These are phyloP conservation scores for Pachyrhizus erosus DNA, from an alignment of 306 rosid genomes.

Conservation along the genomic window DNA sequence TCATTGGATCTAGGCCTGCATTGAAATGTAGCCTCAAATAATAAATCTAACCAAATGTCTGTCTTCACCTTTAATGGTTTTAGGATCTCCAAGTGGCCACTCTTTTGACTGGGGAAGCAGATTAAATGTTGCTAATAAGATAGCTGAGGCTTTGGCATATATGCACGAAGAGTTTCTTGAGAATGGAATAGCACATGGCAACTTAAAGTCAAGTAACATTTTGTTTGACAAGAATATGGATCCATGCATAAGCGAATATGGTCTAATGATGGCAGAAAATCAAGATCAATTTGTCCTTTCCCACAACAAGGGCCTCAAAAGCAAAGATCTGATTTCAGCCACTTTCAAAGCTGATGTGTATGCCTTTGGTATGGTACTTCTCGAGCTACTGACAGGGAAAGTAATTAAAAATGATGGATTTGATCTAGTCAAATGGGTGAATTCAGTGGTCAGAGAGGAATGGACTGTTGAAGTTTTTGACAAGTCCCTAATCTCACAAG, in stretches of 20 bases:
- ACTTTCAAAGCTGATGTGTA: constrained; percentile 63
- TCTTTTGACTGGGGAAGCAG: constrained; percentile 72
- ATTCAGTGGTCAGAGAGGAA: constrained; percentile 69
- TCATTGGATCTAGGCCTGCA: not conserved
- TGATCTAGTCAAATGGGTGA: constrained; percentile 70
- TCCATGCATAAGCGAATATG: constrained; percentile 73
- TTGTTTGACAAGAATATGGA: constrained; percentile 67
- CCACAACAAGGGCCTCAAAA: constrained; percentile 21
- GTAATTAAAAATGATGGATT: constrained; percentile 67
- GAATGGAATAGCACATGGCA: constrained; percentile 66
- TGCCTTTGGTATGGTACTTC: constrained; percentile 74
- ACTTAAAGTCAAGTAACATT: constrained; percentile 78
- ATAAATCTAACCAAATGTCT: not conserved
- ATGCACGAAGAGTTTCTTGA: constrained; percentile 67
- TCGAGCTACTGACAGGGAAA: constrained; percentile 75
- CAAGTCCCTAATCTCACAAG: constrained; percentile 52
- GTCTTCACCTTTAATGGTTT: not conserved
- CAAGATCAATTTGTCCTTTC: constrained; percentile 43
- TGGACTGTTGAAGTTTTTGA: constrained; percentile 78
- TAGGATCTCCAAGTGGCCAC: constrained; percentile 61
- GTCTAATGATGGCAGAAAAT: constrained; percentile 60
- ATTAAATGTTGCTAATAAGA: constrained; percentile 56
- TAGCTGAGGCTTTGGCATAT: constrained; percentile 64
- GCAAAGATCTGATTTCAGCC: constrained; percentile 33
- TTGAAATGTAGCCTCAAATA: constrained; percentile 6